Conservation (phyloP, 2,329 filamentous ascomycete genomes). For the Ampelomyces quisqualis region DNA sequence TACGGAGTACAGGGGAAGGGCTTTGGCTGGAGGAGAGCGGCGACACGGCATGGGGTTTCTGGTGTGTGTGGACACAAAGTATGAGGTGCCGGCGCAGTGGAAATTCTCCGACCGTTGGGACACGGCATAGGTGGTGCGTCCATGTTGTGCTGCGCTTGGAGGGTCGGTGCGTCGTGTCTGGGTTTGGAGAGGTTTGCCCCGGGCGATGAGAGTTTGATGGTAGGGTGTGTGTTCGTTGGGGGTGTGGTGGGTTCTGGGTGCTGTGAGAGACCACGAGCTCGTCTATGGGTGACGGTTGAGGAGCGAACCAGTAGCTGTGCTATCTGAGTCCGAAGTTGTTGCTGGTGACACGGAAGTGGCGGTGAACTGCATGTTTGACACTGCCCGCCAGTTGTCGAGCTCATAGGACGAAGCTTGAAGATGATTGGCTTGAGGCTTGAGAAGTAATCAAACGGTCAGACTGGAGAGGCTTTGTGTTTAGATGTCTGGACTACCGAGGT, state of each 20-base stretch:
- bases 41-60: background rate
- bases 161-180: background rate
- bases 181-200: background rate
- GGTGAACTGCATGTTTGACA: constrained; percentile 5
- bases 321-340: background rate
- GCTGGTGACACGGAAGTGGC: constrained; percentile 15
- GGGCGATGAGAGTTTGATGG: background rate
- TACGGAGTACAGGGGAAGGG: too few relatives aligned
- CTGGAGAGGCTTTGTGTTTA: too few relatives aligned
- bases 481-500: too few relatives aligned
- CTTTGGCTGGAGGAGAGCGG: constrained; percentile 1
- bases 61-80: background rate
- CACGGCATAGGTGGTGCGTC: constrained; percentile 1
- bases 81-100: constrained; percentile 16
- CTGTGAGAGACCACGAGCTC: background rate
- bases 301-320: background rate
- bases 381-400: background rate
- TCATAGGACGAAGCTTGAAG: background rate
- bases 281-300: background rate
- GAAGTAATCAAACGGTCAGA: constrained; percentile 7
- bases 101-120: constrained; percentile 25
- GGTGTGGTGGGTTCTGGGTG: background rate
- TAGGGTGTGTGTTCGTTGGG: background rate
- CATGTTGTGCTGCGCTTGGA: background rate
- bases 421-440: background rate